These are phyloP conservation scores for Chalara sp. DNA, from an alignment of 2,329 filamentous ascomycete genomes.

Conservation along the genomic window DNA sequence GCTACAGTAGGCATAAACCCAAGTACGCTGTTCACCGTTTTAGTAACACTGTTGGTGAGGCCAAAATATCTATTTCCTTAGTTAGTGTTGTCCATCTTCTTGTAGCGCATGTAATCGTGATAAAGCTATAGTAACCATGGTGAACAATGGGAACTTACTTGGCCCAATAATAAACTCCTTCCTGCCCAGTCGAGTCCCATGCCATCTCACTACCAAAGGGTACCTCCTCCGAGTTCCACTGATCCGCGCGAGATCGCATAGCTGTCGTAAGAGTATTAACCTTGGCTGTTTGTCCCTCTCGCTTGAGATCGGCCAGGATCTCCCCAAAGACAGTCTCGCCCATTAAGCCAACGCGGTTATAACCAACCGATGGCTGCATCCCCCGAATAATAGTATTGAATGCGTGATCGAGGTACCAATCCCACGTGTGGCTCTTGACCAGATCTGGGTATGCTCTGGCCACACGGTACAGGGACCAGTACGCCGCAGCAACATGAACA, in stretches of 20 bases:
- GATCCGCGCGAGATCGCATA: constrained; percentile 42
- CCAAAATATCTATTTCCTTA: constrained; percentile 36
- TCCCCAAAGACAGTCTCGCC: constrained; percentile 51
- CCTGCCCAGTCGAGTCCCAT: constrained; percentile 56
- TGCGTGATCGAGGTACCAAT: constrained; percentile 49
- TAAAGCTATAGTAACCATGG: too few relatives aligned
- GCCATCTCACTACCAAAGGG: constrained; percentile 56
- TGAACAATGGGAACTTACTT: constrained; percentile 11
- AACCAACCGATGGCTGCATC: constrained; percentile 27
- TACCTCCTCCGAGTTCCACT: constrained; percentile 43
- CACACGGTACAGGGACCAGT: constrained; percentile 51
- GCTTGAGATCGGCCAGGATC: constrained; percentile 42
- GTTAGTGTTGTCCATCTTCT: background rate
- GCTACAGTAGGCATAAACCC: constrained; percentile 51
- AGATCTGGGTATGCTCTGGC: constrained; percentile 41
- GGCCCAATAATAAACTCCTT: constrained; percentile 54
- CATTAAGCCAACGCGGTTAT: constrained; percentile 46
- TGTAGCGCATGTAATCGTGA: background rate
- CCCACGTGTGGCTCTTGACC: constrained; percentile 35
- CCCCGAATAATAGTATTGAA: constrained; percentile 43
- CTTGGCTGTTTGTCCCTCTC: constrained; percentile 36
- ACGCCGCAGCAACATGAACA: constrained; percentile 47
- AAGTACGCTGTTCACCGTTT: constrained; percentile 48
- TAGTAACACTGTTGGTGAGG: constrained; percentile 35
- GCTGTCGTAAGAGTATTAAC: constrained; percentile 33